Conservation (phyloP, 148 eudicot genomes). For the Suaeda aralocaspica region DNA sequence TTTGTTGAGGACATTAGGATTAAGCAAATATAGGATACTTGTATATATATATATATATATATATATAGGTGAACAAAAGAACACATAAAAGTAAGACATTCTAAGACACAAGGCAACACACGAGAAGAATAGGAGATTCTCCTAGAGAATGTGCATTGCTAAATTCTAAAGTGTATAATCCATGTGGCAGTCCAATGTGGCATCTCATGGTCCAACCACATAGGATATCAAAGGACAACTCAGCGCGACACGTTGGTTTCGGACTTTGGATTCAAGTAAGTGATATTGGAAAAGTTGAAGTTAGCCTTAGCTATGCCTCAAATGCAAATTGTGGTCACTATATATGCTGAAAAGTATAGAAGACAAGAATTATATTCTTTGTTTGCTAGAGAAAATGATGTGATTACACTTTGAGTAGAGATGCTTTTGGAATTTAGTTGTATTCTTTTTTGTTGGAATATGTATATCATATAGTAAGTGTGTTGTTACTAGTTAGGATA, state of each 20-base stretch:
- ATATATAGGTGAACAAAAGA: background rate
- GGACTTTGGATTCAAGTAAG: background rate
- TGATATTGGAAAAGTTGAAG: background rate
- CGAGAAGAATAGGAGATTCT: conserved; percentile 2
- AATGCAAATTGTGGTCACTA: conserved; percentile 6
- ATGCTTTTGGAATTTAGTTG: background rate
- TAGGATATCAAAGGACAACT: background rate
- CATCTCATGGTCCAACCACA: conserved; percentile 4
- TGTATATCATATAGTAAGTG: background rate
- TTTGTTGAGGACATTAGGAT: too few species aligned
- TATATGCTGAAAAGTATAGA: too few species aligned
- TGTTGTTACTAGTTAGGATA: too few species aligned
- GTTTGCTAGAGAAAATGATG: background rate
- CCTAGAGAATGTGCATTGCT: background rate
- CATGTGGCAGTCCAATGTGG: conserved; percentile 2
- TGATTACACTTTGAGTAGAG: background rate
- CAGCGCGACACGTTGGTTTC: background rate
- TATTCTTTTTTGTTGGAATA: background rate
- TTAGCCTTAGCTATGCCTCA: too few species aligned
- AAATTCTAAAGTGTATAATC: conserved; percentile 5
- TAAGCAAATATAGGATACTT: too few species aligned
- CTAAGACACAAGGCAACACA: conserved; percentile 10
- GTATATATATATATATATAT: background rate
- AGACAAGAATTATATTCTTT: conserved; percentile 3
- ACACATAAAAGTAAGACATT: background rate